Evolutionary conservation across 768 basidiomycete species (phyloP).

Genomic region (Lactarius sanguifluus): DNA sequence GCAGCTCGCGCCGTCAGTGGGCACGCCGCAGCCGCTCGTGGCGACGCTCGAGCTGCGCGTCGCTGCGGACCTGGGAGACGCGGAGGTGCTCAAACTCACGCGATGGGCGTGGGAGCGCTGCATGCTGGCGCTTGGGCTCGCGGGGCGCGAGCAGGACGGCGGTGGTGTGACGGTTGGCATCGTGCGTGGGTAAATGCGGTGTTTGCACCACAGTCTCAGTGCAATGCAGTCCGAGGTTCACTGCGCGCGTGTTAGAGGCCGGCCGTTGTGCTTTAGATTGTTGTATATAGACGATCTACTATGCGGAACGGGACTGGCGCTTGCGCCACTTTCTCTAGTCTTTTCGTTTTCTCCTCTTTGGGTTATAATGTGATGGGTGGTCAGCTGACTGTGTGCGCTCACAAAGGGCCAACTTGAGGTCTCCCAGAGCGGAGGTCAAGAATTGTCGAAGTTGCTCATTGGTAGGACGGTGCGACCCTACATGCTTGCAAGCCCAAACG

Average conservation of each 20-base stretch:
- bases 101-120: slow-evolving; percentile 74
- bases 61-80: slow-evolving; percentile 59
- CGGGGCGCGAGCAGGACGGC: slow-evolving; percentile 41
- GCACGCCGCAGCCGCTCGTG: slow-evolving; percentile 47
- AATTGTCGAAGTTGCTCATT: no score
- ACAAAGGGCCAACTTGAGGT: neutral
- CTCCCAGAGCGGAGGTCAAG: no score
- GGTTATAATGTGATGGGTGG: neutral
- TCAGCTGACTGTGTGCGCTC: neutral
- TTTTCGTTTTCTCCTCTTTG: neutral
- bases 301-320: slow-evolving; percentile 3
- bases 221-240: neutral
- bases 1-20: slow-evolving; percentile 58
- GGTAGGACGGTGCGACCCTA: neutral
- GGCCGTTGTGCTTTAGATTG: neutral
- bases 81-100: slow-evolving; percentile 69
- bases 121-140: slow-evolving; percentile 47
- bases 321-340: neutral
- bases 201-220: neutral
- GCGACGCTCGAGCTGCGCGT: slow-evolving; percentile 84
- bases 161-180: slow-evolving; percentile 76
- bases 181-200: slow-evolving; percentile 50
- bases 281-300: slow-evolving; percentile 1
- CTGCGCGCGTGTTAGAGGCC: neutral
- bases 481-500: no score